These are phyloP conservation scores for Tetrapisispora arboricola DNA, from an alignment of 805 yeast species.

Conservation along the genomic window DNA sequence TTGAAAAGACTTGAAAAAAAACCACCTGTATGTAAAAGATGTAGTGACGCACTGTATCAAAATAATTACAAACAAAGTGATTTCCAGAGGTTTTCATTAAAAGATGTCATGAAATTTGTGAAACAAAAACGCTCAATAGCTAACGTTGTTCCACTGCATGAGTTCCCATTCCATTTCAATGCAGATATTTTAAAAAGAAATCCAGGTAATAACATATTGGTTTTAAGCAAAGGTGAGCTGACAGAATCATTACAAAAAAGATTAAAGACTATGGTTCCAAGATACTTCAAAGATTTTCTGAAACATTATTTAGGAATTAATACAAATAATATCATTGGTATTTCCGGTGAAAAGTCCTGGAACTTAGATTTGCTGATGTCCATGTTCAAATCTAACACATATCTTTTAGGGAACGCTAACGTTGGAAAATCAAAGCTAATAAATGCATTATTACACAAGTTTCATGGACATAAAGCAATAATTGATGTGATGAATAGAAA, in stretches of 20 bases:
- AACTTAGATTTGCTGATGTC: slow-evolving; percentile 18
- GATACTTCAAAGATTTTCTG: slow-evolving; percentile 28
- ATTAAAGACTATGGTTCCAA: slow-evolving; percentile 16
- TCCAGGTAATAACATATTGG: slow-evolving; percentile 9
- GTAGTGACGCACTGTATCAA: slow-evolving; percentile 42
- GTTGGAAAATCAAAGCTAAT: slow-evolving; percentile 60
- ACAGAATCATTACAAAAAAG: slow-evolving; percentile 14
- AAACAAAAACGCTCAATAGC: slow-evolving; percentile 31
- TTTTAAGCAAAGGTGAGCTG: slow-evolving; percentile 28
- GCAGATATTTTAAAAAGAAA: slow-evolving; percentile 9
- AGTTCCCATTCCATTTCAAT: slow-evolving; percentile 58
- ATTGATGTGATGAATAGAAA: slow-evolving; percentile 7
- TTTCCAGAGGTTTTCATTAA: slow-evolving; percentile 20
- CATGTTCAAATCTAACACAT: slow-evolving; percentile 27
- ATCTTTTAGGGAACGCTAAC: slow-evolving; percentile 57
- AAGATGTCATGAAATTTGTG: slow-evolving; percentile 24
- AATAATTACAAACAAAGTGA: slow-evolving; percentile 33
- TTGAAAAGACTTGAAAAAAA: slow-evolving; percentile 7
- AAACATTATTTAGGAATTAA: slow-evolving; percentile 21
- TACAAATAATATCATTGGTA: slow-evolving; percentile 18
- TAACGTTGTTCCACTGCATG: slow-evolving; percentile 55
- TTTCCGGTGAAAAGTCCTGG: slow-evolving; percentile 24
- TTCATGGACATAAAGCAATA: slow-evolving; percentile 12
- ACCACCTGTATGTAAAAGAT: slow-evolving; percentile 40
- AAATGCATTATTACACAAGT: slow-evolving; percentile 34